phyloP scores from a whole-genome alignment of 2,329 filamentous ascomycete species.

The Epichloe bromicola region DNA sequence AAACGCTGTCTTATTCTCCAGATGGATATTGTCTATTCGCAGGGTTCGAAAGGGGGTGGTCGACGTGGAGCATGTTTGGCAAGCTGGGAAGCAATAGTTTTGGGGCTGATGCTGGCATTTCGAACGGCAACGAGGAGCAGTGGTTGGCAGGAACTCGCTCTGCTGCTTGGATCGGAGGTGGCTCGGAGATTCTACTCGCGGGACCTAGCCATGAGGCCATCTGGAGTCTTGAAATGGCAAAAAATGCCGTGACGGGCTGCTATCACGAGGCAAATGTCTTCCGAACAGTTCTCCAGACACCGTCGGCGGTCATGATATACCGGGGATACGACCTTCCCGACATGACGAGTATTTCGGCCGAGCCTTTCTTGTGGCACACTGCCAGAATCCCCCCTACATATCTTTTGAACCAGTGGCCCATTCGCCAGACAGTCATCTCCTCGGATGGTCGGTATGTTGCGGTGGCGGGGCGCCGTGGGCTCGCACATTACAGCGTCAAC shows the following conservation, averaged over 20 bases:
- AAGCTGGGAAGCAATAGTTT: conserved; percentile 83
- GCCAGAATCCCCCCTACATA: conserved; percentile 76
- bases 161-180: conserved; percentile 77
- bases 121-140: conserved; percentile 56
- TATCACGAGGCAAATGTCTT: conserved; percentile 87
- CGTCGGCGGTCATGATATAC: conserved; percentile 81
- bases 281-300: conserved; percentile 77
- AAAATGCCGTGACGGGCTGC: conserved; percentile 84
- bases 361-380: conserved; percentile 90
- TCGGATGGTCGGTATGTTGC: conserved; percentile 88
- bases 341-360: conserved; percentile 79
- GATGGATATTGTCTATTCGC: conserved; percentile 95
- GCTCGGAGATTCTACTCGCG: conserved; percentile 71
- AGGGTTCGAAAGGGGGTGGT: conserved; percentile 86
- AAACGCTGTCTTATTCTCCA: conserved; percentile 72
- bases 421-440: conserved; percentile 75
- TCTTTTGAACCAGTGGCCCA: conserved; percentile 85
- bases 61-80: conserved; percentile 94
- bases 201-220: conserved; percentile 60
- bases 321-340: conserved; percentile 85
- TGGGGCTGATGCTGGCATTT: conserved; percentile 49
- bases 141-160: conserved; percentile 73
- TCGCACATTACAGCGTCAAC: conserved; percentile 90
- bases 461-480: conserved; percentile 80
- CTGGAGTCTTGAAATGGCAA: conserved; percentile 83